These are phyloP conservation scores for Suillus decipiens DNA, from an alignment of 768 basidiomycete species.

Conservation along the genomic window DNA sequence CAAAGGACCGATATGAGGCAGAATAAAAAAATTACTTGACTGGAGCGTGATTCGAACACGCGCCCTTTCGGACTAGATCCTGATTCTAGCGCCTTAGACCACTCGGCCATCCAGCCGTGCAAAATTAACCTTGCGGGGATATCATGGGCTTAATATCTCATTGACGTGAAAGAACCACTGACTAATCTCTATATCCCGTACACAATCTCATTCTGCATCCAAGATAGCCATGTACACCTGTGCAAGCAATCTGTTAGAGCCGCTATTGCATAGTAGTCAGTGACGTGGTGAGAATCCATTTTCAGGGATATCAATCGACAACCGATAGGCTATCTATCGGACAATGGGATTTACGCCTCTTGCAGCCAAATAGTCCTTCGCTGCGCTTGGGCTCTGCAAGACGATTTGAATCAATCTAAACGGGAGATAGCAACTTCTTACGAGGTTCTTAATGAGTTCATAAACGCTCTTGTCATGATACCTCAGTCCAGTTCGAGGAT, in stretches of 20 bases:
- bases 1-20: too few relatives aligned
- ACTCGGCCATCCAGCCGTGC: slow-evolving; percentile 40
- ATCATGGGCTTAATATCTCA: background rate
- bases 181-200: background rate
- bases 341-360: slow-evolving; percentile 53
- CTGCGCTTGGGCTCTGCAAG: slow-evolving; percentile 63
- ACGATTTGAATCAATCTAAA: background rate
- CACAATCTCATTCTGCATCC: background rate
- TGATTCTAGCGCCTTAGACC: slow-evolving; percentile 52
- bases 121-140: rapidly evolving
- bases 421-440: slow-evolving; percentile 30
- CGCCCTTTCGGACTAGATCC: slow-evolving; percentile 37
- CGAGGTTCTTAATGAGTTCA: slow-evolving; percentile 75
- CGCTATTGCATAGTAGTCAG: background rate
- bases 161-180: too few relatives aligned
- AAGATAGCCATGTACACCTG: background rate
- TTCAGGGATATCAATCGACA: background rate
- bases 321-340: slow-evolving; percentile 37
- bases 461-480: slow-evolving; percentile 90
- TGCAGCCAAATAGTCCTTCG: slow-evolving; percentile 74
- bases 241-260: background rate
- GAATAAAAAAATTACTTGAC: slow-evolving; percentile 28
- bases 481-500: slow-evolving; percentile 76
- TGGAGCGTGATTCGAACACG: slow-evolving; percentile 41
- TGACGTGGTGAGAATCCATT: background rate